Percentiles rank a stretch among this genome's conserved stretches.
These are phyloP conservation scores for Jaenimonas drosophilae DNA, from an alignment of 208 protist species.

Conservation along the genomic window DNA sequence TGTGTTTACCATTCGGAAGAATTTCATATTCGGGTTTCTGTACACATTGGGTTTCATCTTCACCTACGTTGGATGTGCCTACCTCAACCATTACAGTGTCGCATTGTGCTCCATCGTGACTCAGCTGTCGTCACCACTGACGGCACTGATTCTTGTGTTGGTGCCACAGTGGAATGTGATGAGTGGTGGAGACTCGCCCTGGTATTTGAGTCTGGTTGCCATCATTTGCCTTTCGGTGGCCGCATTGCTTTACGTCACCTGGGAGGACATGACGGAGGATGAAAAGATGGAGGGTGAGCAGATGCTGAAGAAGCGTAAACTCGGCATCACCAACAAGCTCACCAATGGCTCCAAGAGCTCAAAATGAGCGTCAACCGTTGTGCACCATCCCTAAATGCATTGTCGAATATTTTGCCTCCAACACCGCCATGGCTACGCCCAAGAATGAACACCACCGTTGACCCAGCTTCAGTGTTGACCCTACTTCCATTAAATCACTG, in stretches of 20 bases:
- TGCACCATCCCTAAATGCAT: no score
- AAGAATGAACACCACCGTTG: no score
- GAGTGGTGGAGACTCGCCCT: constrained; percentile 39
- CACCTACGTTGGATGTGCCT: constrained; percentile 62
- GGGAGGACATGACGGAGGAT: constrained; percentile 71
- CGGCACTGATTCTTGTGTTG: constrained; percentile 61
- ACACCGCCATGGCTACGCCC: no score
- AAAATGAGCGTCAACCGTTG: not conserved
- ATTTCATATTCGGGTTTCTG: constrained; percentile 56
- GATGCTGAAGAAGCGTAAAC: constrained; percentile 41
- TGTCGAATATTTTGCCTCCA: no score
- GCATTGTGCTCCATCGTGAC: constrained; percentile 72
- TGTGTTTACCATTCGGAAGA: constrained; percentile 45
- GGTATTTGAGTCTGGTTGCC: constrained; percentile 58
- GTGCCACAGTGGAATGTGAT: constrained; percentile 60
- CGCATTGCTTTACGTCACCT: constrained; percentile 57
- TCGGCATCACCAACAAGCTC: constrained; percentile 10
- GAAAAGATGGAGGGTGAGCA: constrained; percentile 52
- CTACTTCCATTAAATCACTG: no score
- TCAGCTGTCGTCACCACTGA: constrained; percentile 68
- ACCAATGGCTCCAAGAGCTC: not conserved
- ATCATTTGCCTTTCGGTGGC: constrained; percentile 46
- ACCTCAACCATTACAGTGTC: constrained; percentile 84
- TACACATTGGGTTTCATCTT: constrained; percentile 74
- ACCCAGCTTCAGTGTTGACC: no score